Conservation (phyloP, 345 rosid species). For the Noccaea bulbosa region DNA sequence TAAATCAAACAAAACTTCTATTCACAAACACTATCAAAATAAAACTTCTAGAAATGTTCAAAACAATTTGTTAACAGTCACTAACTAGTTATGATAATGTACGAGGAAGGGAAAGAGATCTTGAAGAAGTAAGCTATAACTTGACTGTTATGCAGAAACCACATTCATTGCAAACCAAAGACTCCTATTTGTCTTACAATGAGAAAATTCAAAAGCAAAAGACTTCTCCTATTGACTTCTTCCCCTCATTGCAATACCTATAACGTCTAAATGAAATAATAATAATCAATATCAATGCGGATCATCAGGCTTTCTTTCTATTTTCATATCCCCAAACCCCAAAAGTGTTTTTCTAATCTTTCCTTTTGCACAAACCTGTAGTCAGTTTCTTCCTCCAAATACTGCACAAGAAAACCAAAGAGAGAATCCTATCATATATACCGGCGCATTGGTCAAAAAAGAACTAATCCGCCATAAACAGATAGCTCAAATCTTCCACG, state of each 20-base stretch:
- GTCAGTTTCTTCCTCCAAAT: constrained; percentile 34
- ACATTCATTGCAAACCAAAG: too few relatives aligned
- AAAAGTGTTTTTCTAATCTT: constrained; percentile 11
- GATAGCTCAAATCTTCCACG: constrained; percentile 80
- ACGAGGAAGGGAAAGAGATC: too few relatives aligned
- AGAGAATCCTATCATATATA: constrained; percentile 39
- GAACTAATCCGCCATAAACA: constrained; percentile 70
- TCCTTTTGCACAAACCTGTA: constrained; percentile 35
- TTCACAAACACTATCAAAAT: too few relatives aligned
- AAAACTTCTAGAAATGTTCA: background rate
- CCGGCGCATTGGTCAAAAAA: constrained; percentile 35
- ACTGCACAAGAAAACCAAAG: constrained; percentile 36
- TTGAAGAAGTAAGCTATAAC: too few relatives aligned
- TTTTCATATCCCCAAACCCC: constrained; percentile 29
- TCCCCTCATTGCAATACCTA: constrained; percentile 26
- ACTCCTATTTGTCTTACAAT: constrained; percentile 11
- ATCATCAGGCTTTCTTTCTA: constrained; percentile 39
- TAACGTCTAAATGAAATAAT: constrained; percentile 21
- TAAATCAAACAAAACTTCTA: too few relatives aligned
- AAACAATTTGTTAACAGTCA: background rate
- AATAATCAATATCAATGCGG: constrained; percentile 27
- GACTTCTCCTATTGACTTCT: constrained; percentile 14
- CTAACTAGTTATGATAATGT: background rate
- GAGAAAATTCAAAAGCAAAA: constrained; percentile 19
- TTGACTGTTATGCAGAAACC: too few relatives aligned